Percentiles rank a stretch among this genome's conserved stretches.
These are phyloP conservation scores for Tuber umbilicatum DNA, from an alignment of 495 filamentous ascomycete genomes.

Conservation along the genomic window DNA sequence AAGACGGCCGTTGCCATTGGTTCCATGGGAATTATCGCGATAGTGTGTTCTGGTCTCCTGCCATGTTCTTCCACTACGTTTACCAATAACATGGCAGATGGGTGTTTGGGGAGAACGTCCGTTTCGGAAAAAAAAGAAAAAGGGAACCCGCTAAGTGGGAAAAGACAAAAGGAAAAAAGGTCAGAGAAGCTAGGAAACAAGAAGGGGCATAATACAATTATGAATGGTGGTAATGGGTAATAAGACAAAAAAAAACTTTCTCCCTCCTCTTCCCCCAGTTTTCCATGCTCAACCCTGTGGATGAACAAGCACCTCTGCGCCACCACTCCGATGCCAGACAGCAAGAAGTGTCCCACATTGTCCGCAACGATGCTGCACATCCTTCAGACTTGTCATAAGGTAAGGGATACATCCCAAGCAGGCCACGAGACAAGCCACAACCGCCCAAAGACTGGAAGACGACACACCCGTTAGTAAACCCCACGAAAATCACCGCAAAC, in stretches of 20 bases:
- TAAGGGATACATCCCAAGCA: constrained; percentile 31
- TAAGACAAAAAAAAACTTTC: neutral
- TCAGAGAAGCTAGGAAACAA: neutral
- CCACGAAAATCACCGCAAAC: neutral
- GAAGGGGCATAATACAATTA: neutral
- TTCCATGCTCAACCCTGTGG: neutral
- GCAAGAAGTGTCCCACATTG: constrained; percentile 18
- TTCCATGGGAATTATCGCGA: neutral
- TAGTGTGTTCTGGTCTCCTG: neutral
- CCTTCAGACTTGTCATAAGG: constrained; percentile 20
- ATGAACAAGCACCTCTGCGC: constrained; percentile 23
- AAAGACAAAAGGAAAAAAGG: neutral
- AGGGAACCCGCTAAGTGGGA: neutral
- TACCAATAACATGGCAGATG: neutral
- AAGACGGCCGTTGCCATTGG: neutral
- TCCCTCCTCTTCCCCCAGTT: constrained; percentile 8
- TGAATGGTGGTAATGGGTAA: neutral
- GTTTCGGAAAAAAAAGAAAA: neutral
- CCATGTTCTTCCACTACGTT: neutral
- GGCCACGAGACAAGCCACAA: constrained; percentile 8
- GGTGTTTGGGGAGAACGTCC: neutral
- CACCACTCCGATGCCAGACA: constrained; percentile 32
- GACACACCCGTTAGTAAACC: constrained; percentile 1
- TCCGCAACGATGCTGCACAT: constrained; percentile 28
- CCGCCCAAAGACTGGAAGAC: constrained; percentile 21